phyloP scores from a whole-genome alignment of 192 early-diverging fungal genomes.

The Allomyces macrogynus region DNA sequence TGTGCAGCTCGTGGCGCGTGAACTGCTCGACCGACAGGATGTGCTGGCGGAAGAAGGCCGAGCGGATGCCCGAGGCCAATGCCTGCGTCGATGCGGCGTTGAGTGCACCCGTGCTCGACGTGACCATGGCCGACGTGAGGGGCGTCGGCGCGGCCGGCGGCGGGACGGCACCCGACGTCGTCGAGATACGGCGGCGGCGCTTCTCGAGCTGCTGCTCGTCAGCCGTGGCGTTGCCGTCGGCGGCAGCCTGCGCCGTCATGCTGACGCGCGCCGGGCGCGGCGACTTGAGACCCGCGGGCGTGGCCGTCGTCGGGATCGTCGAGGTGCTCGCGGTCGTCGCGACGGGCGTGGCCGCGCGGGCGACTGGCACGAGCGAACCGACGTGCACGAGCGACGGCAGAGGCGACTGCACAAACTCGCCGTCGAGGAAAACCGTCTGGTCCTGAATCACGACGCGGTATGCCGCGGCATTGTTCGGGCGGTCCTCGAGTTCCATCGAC shows the following conservation, averaged over 20 bases:
- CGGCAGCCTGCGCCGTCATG: background rate
- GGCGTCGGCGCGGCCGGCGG: background rate
- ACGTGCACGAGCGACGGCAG: constrained; percentile 5
- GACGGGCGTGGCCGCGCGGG: constrained; percentile 16
- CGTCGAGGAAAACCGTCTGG: constrained; percentile 71
- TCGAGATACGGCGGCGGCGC: background rate
- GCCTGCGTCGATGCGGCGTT: background rate
- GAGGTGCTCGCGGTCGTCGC: constrained; percentile 17
- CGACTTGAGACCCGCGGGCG: background rate
- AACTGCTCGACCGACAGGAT: constrained; percentile 84
- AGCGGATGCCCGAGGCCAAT: constrained; percentile 20
- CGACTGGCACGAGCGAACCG: constrained; percentile 9
- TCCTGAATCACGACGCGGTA: constrained; percentile 80
- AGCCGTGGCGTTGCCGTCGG: background rate
- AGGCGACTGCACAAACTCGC: constrained; percentile 25
- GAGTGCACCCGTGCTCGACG: background rate
- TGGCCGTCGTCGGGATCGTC: constrained; percentile 5
- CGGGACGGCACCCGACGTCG: background rate
- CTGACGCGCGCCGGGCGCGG: background rate
- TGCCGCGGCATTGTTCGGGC: constrained; percentile 33
- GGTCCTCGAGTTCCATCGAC: background rate
- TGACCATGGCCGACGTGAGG: background rate
- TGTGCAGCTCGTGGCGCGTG: constrained; percentile 75
- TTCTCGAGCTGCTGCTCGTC: background rate
- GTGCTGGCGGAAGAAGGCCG: constrained; percentile 85